Base-by-base conservation (phyloP, 176 grass and related monocot genomes). In the Tillandsia leiboldiana region DNA sequence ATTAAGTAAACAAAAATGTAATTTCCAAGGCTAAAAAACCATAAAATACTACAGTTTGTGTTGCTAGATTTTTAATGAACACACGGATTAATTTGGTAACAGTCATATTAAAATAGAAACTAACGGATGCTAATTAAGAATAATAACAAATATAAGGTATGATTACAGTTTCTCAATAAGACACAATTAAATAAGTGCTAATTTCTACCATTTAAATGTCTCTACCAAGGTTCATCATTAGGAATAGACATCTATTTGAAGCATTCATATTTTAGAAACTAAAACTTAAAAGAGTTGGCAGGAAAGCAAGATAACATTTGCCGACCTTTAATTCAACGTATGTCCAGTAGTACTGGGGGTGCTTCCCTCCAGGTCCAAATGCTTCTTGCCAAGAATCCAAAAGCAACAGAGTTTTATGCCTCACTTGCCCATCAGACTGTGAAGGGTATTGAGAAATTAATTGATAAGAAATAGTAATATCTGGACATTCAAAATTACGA, bases 371-470 rank as follows among this genome's bases (percentile, higher is more conserved):
- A 80, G 86, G 82, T 51, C 94, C 87, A 80, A 99, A 99, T 82
- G 94, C 94, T 87, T 99, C 94, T 93, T 90, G 94, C 94, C 94
- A 99, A 64, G 94, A 99, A 66, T 99, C 94, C 63, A 99, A 75
- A 73, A 99, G 89, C 63, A 88, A 33, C 8, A 99, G 83, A 77
- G 83, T 42, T 68, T 99, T 93, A 26, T 90, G 81, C 68, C 89
- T 87, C 72, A 99, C 94, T 80, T 65, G 84, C 80, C 90, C 90
- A 86, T 93, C 94, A 80, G 88, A 73, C 89, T 93, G 80, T 54
- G 33, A 73, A 78, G 73, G 8, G 70, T 49, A 79, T 80, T 23
- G 12, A 17, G 69, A 50, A 47, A 51, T 42, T 42, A 42, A 42
- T 42, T 42, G 33, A 7, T 42, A 42, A 42, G 33, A 42, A 42